Evolutionary conservation across 495 filamentous ascomycete genomes (phyloP), one percentile per base, ranked within the genome.

Genomic region (Barbatosphaeria neglecta): DNA sequence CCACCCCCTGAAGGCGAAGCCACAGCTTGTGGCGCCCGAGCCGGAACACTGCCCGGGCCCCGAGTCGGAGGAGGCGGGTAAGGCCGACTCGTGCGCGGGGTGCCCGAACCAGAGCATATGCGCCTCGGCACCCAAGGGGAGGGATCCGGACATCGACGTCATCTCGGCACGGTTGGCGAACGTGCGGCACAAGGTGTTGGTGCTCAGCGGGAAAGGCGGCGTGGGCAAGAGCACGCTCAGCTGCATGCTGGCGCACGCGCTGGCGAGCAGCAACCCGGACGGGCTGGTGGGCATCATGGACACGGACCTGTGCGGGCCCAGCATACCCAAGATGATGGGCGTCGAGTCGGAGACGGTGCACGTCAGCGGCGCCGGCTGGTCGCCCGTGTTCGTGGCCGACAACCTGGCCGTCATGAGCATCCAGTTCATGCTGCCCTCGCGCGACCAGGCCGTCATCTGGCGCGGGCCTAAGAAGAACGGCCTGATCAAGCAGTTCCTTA

Each of bases 401-500:
- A 96, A 95, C 52, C 69, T 98, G 31, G 83, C 81, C 1, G 87
- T 90, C 25, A 98, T 97, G 92, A 88, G 82, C 45, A 83, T 98
- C 52, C 92, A 97, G 63, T 97, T 97, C 60, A 92, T 98, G 90
- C 70, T 98, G 27, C 92, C 92, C 0, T 86, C 86, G 47, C 70
- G 84, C 4, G 92, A 97, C 56, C 87, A 92, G 50, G 93, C 92
- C 3, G 81, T 97, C 11, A 97, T 98, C 48, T 98, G 92, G 93
- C 74, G 90, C 22, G 92, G 92, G 0, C 84, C 93, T 4, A 98
- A 97, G 74, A 98, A 97, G 76, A 98, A 95, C 56, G 92, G 92
- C 1, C 62, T 98, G 47, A 97, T 98, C 59, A 98, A 97, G 69
- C 84, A 90, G 64, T 98, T 98, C 55, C 57, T 98, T 22, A 93